These are phyloP conservation scores for Pueraria montana DNA, from an alignment of 306 rosid genomes.

Conservation along the genomic window DNA sequence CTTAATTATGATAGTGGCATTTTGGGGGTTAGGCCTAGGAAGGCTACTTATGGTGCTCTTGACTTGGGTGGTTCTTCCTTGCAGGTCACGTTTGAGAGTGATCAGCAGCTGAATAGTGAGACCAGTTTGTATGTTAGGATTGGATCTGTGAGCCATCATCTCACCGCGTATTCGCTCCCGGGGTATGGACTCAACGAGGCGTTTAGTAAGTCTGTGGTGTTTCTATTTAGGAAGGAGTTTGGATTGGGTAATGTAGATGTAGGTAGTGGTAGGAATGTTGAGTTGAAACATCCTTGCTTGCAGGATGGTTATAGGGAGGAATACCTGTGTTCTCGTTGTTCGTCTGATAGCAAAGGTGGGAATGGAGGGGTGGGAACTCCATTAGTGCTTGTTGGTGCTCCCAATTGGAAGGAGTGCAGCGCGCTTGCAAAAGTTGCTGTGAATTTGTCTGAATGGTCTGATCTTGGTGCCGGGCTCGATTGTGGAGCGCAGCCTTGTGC, in stretches of 20 bases:
- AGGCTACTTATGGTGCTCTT: conserved; percentile 89
- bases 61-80: conserved; percentile 96
- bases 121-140: conserved; percentile 82
- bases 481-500: conserved; percentile 91
- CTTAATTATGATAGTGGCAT: conserved; percentile 76
- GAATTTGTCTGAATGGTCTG: conserved; percentile 90
- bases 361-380: conserved; percentile 60
- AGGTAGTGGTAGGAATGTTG: conserved; percentile 51
- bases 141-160: conserved; percentile 85
- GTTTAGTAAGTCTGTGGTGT: conserved; percentile 83
- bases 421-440: conserved; percentile 77
- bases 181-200: conserved; percentile 95
- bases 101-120: conserved; percentile 59
- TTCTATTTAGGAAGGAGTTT: conserved; percentile 63
- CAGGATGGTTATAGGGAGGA: conserved; percentile 79
- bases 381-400: conserved; percentile 76
- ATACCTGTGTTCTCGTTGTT: conserved; percentile 75
- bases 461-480: conserved; percentile 66
- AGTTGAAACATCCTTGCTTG: conserved; percentile 93
- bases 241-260: conserved; percentile 53
- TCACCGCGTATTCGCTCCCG: conserved; percentile 85
- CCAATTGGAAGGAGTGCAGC: conserved; percentile 86
- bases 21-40: conserved; percentile 75
- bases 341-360: conserved; percentile 47
- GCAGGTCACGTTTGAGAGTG: conserved; percentile 97